phyloP scores from a whole-genome alignment of 805 yeast genomes.

The Diddensiella caesifluorescens region DNA sequence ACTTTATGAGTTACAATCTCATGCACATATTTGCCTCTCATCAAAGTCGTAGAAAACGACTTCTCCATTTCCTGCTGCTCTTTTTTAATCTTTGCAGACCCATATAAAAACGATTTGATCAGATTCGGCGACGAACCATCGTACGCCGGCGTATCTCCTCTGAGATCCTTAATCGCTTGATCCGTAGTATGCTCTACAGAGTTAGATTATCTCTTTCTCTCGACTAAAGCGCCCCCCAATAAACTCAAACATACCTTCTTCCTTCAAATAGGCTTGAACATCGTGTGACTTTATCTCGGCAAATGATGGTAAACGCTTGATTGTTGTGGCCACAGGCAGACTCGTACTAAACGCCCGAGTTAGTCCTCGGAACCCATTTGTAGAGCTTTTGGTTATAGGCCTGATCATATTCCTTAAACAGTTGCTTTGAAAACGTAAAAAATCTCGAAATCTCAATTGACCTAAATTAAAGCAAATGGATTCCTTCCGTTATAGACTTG shows the following conservation, averaged over 20 bases:
- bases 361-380: too few species aligned
- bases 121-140: conserved; percentile 20
- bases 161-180: conserved; percentile 17
- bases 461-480: too few species aligned
- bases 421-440: too few species aligned
- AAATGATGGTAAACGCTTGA: conserved; percentile 31
- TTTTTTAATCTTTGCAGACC: conserved; percentile 32
- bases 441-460: too few species aligned
- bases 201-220: background rate
- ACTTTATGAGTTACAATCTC: conserved; percentile 37
- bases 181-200: conserved; percentile 15
- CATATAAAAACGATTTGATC: conserved; percentile 36
- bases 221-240: background rate
- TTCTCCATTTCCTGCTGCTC: conserved; percentile 33
- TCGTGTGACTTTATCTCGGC: conserved; percentile 31
- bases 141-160: conserved; percentile 13
- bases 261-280: conserved; percentile 27
- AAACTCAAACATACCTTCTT: conserved; percentile 18
- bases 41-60: conserved; percentile 32
- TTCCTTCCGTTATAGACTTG: too few species aligned
- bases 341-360: background rate
- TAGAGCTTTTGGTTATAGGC: too few species aligned
- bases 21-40: conserved; percentile 40
- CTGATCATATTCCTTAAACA: too few species aligned
- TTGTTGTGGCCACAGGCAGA: background rate